A percentile compares a stretch with the other conserved stretches of the same genome.
Conservation (phyloP, 169 alveolate species). For the Amoebophrya sp. region DNA sequence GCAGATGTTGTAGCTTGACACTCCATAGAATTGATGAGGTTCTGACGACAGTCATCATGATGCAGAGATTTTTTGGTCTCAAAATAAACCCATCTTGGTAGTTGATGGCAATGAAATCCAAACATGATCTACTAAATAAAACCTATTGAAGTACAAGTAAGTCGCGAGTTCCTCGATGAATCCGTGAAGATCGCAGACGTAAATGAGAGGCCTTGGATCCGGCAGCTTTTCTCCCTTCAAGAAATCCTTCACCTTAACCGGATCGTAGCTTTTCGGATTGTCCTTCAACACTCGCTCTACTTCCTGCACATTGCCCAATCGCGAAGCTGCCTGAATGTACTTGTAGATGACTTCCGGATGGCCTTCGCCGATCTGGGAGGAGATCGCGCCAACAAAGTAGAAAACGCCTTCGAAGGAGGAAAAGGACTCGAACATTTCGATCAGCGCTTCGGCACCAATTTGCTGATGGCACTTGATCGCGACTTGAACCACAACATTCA, state of each 20-base stretch:
- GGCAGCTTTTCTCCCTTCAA: conserved; percentile 88
- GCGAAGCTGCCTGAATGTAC: conserved; percentile 96
- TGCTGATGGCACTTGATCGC: conserved; percentile 81
- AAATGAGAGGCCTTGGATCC: conserved; percentile 96
- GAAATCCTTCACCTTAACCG: conserved; percentile 64
- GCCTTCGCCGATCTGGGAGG: conserved; percentile 56
- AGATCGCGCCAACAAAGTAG: conserved; percentile 67
- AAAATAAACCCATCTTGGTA: too few species aligned
- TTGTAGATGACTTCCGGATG: conserved; percentile 74
- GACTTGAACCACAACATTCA: conserved; percentile 74
- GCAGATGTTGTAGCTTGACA: too few species aligned
- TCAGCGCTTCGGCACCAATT: conserved; percentile 73
- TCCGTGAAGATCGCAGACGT: conserved; percentile 96
- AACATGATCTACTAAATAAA: too few species aligned
- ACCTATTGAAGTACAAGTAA: too few species aligned
- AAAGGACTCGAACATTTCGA: conserved; percentile 60
- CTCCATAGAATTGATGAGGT: too few species aligned
- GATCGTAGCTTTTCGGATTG: conserved; percentile 69
- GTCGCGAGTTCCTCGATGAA: conserved; percentile 93
- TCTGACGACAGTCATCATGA: too few species aligned
- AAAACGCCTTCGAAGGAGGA: neutral
- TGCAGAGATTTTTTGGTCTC: too few species aligned
- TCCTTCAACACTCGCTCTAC: conserved; percentile 80
- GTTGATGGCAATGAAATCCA: too few species aligned
- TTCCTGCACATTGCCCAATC: conserved; percentile 89